Base-by-base conservation (phyloP, 139 green algal genomes). In the Picochlorum costavermella region DNA sequence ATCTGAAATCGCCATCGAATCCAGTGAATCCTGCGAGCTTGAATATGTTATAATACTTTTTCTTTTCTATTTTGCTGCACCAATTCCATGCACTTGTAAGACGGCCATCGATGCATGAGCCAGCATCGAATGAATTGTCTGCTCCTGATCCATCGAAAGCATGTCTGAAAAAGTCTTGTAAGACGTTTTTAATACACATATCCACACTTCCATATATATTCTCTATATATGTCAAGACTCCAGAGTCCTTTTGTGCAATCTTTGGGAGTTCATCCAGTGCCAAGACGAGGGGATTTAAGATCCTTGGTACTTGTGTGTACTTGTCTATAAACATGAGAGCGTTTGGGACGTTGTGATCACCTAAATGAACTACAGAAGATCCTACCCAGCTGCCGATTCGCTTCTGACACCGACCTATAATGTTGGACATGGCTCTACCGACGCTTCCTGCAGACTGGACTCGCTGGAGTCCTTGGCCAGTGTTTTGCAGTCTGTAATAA, bases 301-400 rank as follows among this genome's bases (percentile, higher is more conserved):
- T 96, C 56, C 87, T 79, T 0, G 89, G 86, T 49, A 97, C 91
- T 79, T 94, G 74, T 4, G 83, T 93, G 82, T 96, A 97, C 79
- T 98, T 98, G 83, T 96, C 87, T 55, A 96, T 94, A 83, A 98
- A 96, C 67, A 92, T 84, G 25, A 97, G 81, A 23, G 87, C 87
- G 69, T 96, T 96, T 49, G 90, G 90, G 45, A 97, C 90, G 72
- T 95, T 95, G 82, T 96, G 88, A 75, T 98, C 92, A 12, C 90
- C 92, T 50, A 96, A 73, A 72, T 96, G 91, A n/a, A 96, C 78
- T 26, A 97, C 91, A 6, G 75, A 83, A 49, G 71, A 87, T 33
- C 92, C 92, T 37, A 98, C 90, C 92, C 92, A 98, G 68, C 57
- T 50, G 17, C 90, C 90, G 17, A 96, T 83, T 33, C 73, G 68